Base-by-base conservation (phyloP, 2,329 filamentous ascomycete genomes). In the Trichoderma cornu-damae region DNA sequence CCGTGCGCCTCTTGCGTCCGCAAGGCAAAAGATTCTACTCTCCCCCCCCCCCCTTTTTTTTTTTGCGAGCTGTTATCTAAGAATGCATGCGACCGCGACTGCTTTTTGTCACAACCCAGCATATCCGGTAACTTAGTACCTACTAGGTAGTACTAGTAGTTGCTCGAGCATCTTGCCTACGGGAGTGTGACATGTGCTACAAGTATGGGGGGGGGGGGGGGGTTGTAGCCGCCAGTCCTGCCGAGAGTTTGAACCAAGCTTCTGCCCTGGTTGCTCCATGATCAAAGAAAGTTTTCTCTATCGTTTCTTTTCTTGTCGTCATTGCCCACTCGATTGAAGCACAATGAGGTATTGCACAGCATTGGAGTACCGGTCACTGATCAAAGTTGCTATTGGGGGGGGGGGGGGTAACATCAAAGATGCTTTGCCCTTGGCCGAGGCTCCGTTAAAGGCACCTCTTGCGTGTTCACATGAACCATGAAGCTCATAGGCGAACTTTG, bases 401-500 rank as follows among this genome's bases (percentile, higher is more conserved):
- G n/a, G n/a, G n/a, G n/a, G n/a, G n/a, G n/a, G n/a, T n/a, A n/a
- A n/a, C n/a, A n/a, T n/a, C n/a, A n/a, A n/a, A n/a, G n/a, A n/a
- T n/a, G n/a, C n/a, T 6, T 37, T n/a, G 6, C 14, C 8, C 22
- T 22, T 22, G 14, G 38, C 28, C 18, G 32, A 42, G 18, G 28
- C 28, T 18, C 9, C 47, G 6, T 28, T 50, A 28, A 12, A 32
- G 32, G 24, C 37, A 42, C 37, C 37, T 52, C 49, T 52, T 52
- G 49, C 37, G 18, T 52, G 26, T 42, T 52, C 35, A 52, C 35
- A 30, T 32, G 12, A 38, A 37, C 24, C 24, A 32, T 5, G 35
- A 51, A 28, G n/a, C 35, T 40, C 42, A 24, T 51, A 42, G 18
- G 48, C 48, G 48, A 51, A 30, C 22, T 40, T n/a, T n/a, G n/a